Conservation (phyloP, 257 asterid genomes). For the Euphrasia confusa region DNA sequence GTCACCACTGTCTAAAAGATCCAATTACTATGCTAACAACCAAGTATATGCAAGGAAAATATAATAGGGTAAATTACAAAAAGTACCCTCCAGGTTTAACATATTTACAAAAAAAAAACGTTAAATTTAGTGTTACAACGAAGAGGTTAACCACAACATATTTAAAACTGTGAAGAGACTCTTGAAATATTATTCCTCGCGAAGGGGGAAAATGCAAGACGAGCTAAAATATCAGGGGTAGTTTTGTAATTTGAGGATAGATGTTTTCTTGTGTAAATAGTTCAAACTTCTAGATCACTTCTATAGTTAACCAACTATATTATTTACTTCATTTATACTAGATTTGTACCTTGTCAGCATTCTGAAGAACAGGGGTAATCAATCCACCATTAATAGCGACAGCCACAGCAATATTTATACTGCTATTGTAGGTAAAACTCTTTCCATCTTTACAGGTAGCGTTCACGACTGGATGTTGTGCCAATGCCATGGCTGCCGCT, state of each 20-base stretch:
- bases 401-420: conserved; percentile 75
- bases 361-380: conserved; percentile 85
- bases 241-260: too few relatives aligned
- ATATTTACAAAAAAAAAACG: not conserved
- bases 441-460: conserved; percentile 81
- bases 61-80: not conserved
- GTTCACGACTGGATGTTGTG: conserved; percentile 84
- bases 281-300: too few relatives aligned
- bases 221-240: too few relatives aligned
- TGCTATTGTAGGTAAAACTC: conserved; percentile 69
- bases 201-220: too few relatives aligned
- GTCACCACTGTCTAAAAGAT: conserved; percentile 6
- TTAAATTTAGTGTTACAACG: too few relatives aligned
- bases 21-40: not conserved
- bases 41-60: conserved; percentile 1
- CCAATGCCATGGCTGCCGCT: conserved; percentile 90
- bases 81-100: not conserved
- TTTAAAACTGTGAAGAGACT: too few relatives aligned
- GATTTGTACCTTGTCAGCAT: conserved; percentile 70
- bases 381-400: conserved; percentile 80
- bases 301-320: not conserved
- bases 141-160: too few relatives aligned
- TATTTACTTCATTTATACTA: not conserved
- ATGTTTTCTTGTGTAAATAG: too few relatives aligned
- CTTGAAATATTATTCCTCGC: too few relatives aligned